phyloP scores from a whole-genome alignment of 371 early-diverging fungal genomes.

The Fennellomyces sp. region DNA sequence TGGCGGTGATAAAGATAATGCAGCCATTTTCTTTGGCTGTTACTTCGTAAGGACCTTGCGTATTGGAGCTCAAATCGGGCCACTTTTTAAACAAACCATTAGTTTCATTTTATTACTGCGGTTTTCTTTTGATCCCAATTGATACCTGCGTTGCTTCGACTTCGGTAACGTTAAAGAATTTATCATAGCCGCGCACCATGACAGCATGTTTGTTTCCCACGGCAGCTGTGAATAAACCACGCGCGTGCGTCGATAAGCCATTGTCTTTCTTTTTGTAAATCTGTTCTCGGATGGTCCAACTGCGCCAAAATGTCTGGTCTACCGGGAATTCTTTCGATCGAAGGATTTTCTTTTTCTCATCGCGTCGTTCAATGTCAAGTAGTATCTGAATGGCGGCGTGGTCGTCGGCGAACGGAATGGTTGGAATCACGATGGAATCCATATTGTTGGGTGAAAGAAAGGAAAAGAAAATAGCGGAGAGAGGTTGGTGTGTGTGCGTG shows the following conservation, averaged over 20 bases:
- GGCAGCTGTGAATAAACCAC: slow-evolving; percentile 72
- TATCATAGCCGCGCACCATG: slow-evolving; percentile 90
- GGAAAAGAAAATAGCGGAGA: not conserved
- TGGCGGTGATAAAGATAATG: slow-evolving; percentile 83
- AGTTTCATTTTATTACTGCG: too few relatives aligned
- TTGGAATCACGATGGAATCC: slow-evolving; percentile 1
- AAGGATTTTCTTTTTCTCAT: slow-evolving; percentile 22
- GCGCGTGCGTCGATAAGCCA: slow-evolving; percentile 73
- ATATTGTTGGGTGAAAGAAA: not conserved
- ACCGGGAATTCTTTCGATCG: slow-evolving; percentile 27
- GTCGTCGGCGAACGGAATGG: not conserved
- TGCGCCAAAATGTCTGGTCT: slow-evolving; percentile 27
- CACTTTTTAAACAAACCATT: slow-evolving; percentile 46
- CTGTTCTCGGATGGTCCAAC: slow-evolving; percentile 47
- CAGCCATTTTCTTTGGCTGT: slow-evolving; percentile 97
- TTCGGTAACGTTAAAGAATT: slow-evolving; percentile 89
- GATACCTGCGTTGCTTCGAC: slow-evolving; percentile 54
- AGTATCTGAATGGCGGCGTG: slow-evolving; percentile 18
- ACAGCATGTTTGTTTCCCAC: slow-evolving; percentile 51
- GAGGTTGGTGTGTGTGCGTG: not conserved
- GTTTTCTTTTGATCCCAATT: not conserved
- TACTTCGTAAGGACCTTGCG: slow-evolving; percentile 86
- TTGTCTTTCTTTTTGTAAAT: slow-evolving; percentile 61
- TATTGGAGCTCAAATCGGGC: slow-evolving; percentile 60
- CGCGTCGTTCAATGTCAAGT: slow-evolving; percentile 11